Evolutionary conservation across 768 basidiomycete genomes (phyloP), one percentile per base, ranked within the genome.

Genomic region (Amylocystis lapponica): DNA sequence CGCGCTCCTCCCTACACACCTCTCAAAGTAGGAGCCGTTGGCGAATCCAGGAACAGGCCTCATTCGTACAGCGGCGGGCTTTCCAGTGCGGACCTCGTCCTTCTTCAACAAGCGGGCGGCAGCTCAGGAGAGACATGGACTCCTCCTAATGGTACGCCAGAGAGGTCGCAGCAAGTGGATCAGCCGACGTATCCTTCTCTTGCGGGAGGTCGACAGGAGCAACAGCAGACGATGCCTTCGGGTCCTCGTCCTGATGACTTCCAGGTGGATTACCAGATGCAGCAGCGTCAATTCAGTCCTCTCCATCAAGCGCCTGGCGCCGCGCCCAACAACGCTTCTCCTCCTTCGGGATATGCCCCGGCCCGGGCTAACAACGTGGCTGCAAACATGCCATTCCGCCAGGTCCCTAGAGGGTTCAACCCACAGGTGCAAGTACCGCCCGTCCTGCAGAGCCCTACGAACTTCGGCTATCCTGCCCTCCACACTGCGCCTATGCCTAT

Each of bases 61-160:
- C 86, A 84, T 58, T 88, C 86, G 0, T 88, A 86, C 59, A 87
- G 82, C 47, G 86, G 86, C 32, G 84, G 83, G 22, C 66, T 88
- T 36, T 85, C 86, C 5, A 72, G 66, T 37, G 81, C 83, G 36
- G 86, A 89, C 52, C 68, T 88, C 43, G 79, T 80, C 51, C 83
- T 85, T 54, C 67, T 89, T 43, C 83, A 85, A 59, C 82, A 85
- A 55, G 78, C 71, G 22, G 82, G 76, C 37, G 54, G 55, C 29
- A 64, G 62, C 48, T 61, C 61, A 12, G 46, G 48, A 20, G 52
- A 62, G 30, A 45, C 55, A n/a, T 61, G 60, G 57, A 42, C 51
- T 9, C 47, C 55, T 11, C 52, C 58, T 13, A 50, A 58, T 36
- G 60, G 57, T 14, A 58, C 53, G 19, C 54, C 61, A 23, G 64